Evolutionary conservation across 2,329 filamentous ascomycete species (phyloP), one percentile per base, ranked within the genome.

Genomic region (Fusarium sarcochroum): DNA sequence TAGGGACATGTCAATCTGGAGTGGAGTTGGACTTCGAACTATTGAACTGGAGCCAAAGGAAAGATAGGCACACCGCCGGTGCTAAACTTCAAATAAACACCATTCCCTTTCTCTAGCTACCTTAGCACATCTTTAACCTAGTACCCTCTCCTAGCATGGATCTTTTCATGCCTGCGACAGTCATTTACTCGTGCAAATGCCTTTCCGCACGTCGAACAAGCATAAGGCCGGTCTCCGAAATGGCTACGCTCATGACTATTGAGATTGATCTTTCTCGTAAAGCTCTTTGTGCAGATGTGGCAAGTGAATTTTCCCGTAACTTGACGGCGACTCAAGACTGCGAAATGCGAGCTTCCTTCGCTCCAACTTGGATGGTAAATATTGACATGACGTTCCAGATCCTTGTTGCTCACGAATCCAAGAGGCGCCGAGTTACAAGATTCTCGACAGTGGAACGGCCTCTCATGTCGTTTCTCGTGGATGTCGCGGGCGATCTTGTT

Each of bases 101-200:
- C 10, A 9, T 27, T 27, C 6, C 25, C 25, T 27, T 27, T 27
- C 25, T 10, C 27, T 27, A 27, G n/a, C 8, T 2, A 4, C 8
- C n/a, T n/a, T 27, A 10, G 27, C 2, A 27, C 27, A 10, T 7
- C 23, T 18, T 4, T 17, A 0, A 5, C 4, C 35, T 8, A 61
- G 2, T 61, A 62, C 0, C 56, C 59, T 3, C 23, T 56, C 13
- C 7, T 56, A 0, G 58, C 58, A 2, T 63, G 59, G 6, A 63
- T 63, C 20, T 63, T 62, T n/a, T 63, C 59, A 56, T 63, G 59
- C 2, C 59, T 62, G 7, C 59, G 23, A 3, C 59, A 63, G 14
- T 63, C 59, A 18, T 34, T 38, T 0, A 63, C 2, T 2, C 59
- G 42, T 2, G 48, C 58, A 38, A 63, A 63, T 1, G 48, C 48